Base-by-base conservation (phyloP, 2,329 filamentous ascomycete genomes). In the Tolypocladium ophioglossoides region DNA sequence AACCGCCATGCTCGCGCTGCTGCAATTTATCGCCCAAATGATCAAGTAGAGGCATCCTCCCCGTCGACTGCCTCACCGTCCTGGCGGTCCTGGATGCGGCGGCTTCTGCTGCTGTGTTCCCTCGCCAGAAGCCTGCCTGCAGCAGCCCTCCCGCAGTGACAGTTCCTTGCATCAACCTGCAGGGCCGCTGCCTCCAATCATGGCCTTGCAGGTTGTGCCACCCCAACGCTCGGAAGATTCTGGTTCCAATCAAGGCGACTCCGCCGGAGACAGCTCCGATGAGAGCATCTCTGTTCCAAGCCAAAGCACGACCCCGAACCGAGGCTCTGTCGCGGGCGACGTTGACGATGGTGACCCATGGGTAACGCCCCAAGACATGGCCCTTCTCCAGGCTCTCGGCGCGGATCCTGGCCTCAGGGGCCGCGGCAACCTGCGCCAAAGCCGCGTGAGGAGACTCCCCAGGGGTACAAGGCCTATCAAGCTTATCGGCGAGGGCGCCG, bases 401-500 rank as follows among this genome's bases (percentile, higher is more conserved):
- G 40, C 49, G 49, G 54, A 55, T 46, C 39, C 34, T 47, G 56
- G 41, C 51, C 47, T 50, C 51, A 50, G 50, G 32, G 46, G 52
- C 46, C 50, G 50, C 44, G 40, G 27, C 27, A 40, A 46, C 35
- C 51, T 48, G 46, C 51, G 55, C 11, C 52, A 53, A n/a, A 48
- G 55, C 24, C 54, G 53, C 35, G 24, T 71, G 54, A 70, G 65
- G 57, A 62, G 62, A 22, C 65, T 72, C 7, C 69, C 70, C 30
- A 58, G 56, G 47, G 68, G 68, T 34, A 65, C 67, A 40, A 66
- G 62, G 30, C 67, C 69, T 16, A 58, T 70, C 51, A 65, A 68
- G 52, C 72, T 81, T 55, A 69, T 83, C 24, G 79, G 77, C 30
- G 88, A 94, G 68, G 89, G 88, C 27, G 84, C 86, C 27, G 87